phyloP scores from a whole-genome alignment of 2,329 filamentous ascomycete species.

The Grosmannia serpens region DNA sequence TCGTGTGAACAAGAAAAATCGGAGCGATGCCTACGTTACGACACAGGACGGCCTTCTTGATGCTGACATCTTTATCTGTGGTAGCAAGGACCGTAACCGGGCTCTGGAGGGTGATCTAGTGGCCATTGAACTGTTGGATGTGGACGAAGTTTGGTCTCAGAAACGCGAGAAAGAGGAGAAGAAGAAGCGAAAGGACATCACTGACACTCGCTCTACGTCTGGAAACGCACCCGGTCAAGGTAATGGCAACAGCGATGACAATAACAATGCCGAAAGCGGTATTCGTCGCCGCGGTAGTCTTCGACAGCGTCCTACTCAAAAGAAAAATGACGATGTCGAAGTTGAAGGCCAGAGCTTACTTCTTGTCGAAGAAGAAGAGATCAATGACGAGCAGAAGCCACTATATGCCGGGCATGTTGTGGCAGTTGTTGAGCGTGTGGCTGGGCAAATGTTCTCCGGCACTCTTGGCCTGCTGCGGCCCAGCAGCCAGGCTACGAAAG shows the following conservation, averaged over 20 bases:
- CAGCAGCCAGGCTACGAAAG: constrained; percentile 96
- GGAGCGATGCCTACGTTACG: constrained; percentile 94
- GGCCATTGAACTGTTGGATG: constrained; percentile 88
- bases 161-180: constrained; percentile 99
- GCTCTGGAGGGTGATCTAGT: constrained; percentile 93
- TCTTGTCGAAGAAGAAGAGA: constrained; percentile 95
- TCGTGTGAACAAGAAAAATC: constrained; percentile 98
- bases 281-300: constrained; percentile 89
- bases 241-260: constrained; percentile 47
- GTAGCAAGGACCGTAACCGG: constrained; percentile 96
- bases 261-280: constrained; percentile 61
- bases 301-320: constrained; percentile 91
- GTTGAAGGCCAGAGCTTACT: constrained; percentile 95
- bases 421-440: constrained; percentile 90
- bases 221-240: constrained; percentile 61
- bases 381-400: constrained; percentile 96
- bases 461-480: constrained; percentile 88
- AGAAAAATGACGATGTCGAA: constrained; percentile 99
- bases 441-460: constrained; percentile 98
- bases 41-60: constrained; percentile 79
- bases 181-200: constrained; percentile 99
- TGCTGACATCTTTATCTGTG: constrained; percentile 98
- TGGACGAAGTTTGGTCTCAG: constrained; percentile 96
- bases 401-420: constrained; percentile 95
- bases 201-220: constrained; percentile 71